Percentiles rank a stretch among this genome's conserved stretches.
These are phyloP conservation scores for Datura wrightii DNA, from an alignment of 257 asterid genomes.

Conservation along the genomic window DNA sequence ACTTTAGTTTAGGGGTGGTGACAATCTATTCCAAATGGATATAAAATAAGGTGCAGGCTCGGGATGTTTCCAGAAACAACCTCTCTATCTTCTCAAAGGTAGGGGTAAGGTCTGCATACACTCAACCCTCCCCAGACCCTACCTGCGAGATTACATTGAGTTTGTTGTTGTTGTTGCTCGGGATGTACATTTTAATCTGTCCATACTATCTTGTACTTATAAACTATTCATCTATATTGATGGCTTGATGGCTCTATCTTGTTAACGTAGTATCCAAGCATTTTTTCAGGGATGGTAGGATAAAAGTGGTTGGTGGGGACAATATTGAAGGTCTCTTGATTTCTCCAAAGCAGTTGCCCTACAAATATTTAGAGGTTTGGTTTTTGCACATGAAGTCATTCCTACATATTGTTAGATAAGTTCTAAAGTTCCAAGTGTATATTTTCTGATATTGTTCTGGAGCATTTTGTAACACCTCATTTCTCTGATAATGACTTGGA, in stretches of 20 bases:
- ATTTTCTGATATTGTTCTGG: not conserved
- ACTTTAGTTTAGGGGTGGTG: not conserved
- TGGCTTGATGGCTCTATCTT: conserved; percentile 16
- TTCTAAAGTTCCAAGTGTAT: conserved; percentile 12
- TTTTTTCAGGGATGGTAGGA: conserved; percentile 87
- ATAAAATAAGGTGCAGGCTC: not conserved
- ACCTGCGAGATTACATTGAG: too few relatives aligned
- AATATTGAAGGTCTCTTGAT: conserved; percentile 81
- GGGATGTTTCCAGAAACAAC: not conserved
- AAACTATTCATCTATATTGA: not conserved
- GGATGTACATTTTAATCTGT: not conserved
- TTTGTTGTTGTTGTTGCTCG: not conserved
- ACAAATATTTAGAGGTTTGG: conserved; percentile 82
- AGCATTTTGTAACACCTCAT: conserved; percentile 11
- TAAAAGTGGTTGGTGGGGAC: conserved; percentile 89
- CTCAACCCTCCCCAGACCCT: too few relatives aligned
- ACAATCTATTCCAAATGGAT: conserved; percentile 17
- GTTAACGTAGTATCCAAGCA: not conserved
- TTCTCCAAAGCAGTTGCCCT: conserved; percentile 75
- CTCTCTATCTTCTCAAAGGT: too few relatives aligned
- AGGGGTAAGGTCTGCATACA: too few relatives aligned
- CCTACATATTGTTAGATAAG: not conserved
- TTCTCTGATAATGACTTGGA: not conserved
- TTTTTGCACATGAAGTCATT: not conserved
- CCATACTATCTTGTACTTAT: not conserved